These are phyloP conservation scores for Malus hybrid DNA, from an alignment of 331 rosid genomes.

Conservation along the genomic window DNA sequence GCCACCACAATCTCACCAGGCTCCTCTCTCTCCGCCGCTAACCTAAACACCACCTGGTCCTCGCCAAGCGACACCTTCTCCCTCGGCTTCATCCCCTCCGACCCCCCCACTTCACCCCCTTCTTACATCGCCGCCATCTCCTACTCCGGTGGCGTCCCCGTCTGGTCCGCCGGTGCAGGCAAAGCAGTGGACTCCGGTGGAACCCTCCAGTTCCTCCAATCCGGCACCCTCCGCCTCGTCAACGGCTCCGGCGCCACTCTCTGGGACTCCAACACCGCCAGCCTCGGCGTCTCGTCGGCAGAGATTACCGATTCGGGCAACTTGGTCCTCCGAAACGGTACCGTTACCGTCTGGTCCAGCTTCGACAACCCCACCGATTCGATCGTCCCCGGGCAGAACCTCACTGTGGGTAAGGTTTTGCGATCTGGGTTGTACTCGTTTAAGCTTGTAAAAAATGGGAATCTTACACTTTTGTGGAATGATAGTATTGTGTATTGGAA, in stretches of 20 bases:
- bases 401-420: slow-evolving; percentile 35
- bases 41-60: slow-evolving; percentile 39
- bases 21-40: slow-evolving; percentile 43
- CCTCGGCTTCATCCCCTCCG: slow-evolving; percentile 35
- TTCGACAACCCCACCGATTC: slow-evolving; percentile 68
- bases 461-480: slow-evolving; percentile 56
- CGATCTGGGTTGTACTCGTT: slow-evolving; percentile 57
- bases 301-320: slow-evolving; percentile 36
- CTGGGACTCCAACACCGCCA: slow-evolving; percentile 57
- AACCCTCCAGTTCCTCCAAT: slow-evolving; percentile 31
- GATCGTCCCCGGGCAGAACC: slow-evolving; percentile 59
- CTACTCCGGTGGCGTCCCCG: slow-evolving; percentile 40
- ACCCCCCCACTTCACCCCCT: slow-evolving; percentile 44
- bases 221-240: slow-evolving; percentile 58
- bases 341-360: slow-evolving; percentile 49
- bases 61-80: slow-evolving; percentile 41
- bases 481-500: slow-evolving; percentile 34
- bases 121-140: slow-evolving; percentile 44
- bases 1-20: not conserved
- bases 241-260: slow-evolving; percentile 48
- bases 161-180: slow-evolving; percentile 30
- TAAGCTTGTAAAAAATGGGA: slow-evolving; percentile 25
- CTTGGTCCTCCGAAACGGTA: slow-evolving; percentile 28
- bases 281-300: slow-evolving; percentile 50
- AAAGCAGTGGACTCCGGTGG: slow-evolving; percentile 41